Base-by-base conservation (phyloP, 306 rosid species). In the Hippophae tibetana region DNA sequence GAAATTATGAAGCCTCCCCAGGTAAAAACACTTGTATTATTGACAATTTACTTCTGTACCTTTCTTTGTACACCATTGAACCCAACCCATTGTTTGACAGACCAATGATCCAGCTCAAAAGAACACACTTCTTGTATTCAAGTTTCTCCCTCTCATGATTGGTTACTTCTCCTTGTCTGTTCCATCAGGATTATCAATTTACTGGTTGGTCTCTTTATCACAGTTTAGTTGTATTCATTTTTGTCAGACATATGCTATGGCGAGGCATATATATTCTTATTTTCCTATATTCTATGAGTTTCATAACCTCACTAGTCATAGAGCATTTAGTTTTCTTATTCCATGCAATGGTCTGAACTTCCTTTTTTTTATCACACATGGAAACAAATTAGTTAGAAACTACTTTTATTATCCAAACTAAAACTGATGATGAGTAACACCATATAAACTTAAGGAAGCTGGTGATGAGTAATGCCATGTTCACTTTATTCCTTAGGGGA, bases 61-160 rank as follows among this genome's bases (percentile, higher is more conserved):
- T 58, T 61, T 53, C 58, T 48, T 47, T 56, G 46, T 57, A 74
- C 59, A 13, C 56, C 26, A 14, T 59, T 27, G 63, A 71, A 61
- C 46, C 62, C 65, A 69, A 76, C 42, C 44, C 65, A 76, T 67
- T 42, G 73, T 75, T 84, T 82, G 66, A 62, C 96, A 88, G 99
- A 83, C 99, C 54, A 76, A 86, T 63, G 97, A 93, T 78, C 95
- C 96, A 66, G 8, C 81, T 64, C 99, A 93, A 72, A 93, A 93
- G 79, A 93, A 82, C 72, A 69, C 88, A 52, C 97, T 88, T 67
- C 88, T 93, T 66, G 68, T 83, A 73, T 79, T 93, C 75, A 93
- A 93, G 94, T 93, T 93, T 84, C 97, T 93, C 58, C 99, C 99
- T 0, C 90, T 93, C 80, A 88, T 93, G 99, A 93, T 93, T 46